phyloP scores from a whole-genome alignment of 345 rosid species.

The Barbarea vulgaris region DNA sequence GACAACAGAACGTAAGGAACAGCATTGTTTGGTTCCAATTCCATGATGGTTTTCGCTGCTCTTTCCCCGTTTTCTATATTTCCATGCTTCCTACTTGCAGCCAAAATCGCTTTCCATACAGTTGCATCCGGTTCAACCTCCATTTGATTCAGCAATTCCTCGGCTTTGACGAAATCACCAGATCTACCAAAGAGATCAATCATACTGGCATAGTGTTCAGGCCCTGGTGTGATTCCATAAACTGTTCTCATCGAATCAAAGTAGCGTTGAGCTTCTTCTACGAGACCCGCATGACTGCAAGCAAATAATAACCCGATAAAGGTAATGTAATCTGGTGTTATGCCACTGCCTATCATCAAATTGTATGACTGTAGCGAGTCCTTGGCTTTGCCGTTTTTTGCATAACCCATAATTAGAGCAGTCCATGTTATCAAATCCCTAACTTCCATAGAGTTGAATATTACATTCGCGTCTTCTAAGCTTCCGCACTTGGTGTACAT shows the following conservation, averaged over 20 bases:
- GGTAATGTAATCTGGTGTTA: constrained; percentile 72
- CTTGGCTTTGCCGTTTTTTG: constrained; percentile 82
- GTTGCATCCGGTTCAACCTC: constrained; percentile 75
- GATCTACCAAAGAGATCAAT: constrained; percentile 87
- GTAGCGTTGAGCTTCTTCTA: constrained; percentile 54
- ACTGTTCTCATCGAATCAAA: constrained; percentile 67
- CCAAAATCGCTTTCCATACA: constrained; percentile 78
- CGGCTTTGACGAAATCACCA: constrained; percentile 71
- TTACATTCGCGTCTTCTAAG: constrained; percentile 62
- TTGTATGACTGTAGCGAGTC: constrained; percentile 60
- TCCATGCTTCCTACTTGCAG: constrained; percentile 74
- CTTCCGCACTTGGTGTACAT: constrained; percentile 87
- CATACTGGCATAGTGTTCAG: constrained; percentile 90
- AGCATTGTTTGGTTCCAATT: constrained; percentile 70
- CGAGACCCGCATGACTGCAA: constrained; percentile 85
- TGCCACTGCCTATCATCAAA: constrained; percentile 63
- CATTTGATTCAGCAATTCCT: constrained; percentile 66
- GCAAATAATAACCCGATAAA: constrained; percentile 89
- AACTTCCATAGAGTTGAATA: constrained; percentile 60
- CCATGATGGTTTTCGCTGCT: constrained; percentile 74
- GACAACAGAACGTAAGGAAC: constrained; percentile 76
- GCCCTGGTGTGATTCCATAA: constrained; percentile 73
- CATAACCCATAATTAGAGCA: constrained; percentile 82
- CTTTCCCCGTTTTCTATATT: constrained; percentile 70
- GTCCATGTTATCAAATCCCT: constrained; percentile 85